These are phyloP conservation scores for Tulasnella sp. DNA, from an alignment of 768 basidiomycete species.

Conservation along the genomic window DNA sequence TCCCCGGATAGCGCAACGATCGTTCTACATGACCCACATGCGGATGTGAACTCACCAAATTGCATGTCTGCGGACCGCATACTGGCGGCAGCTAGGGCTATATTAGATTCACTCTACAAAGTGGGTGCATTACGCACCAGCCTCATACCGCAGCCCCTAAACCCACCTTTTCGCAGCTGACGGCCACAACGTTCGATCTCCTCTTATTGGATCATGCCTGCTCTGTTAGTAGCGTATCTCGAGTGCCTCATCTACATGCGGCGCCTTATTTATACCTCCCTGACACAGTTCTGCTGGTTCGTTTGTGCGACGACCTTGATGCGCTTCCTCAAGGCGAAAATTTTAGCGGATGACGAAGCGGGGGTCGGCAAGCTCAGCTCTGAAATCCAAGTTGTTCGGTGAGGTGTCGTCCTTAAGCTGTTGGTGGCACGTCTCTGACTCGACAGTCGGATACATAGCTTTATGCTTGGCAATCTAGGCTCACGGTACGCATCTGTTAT, in stretches of 20 bases:
- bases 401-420: slow-evolving; percentile 18
- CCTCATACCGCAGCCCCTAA: too few relatives aligned
- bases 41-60: slow-evolving; percentile 42
- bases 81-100: slow-evolving; percentile 50
- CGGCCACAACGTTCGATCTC: slow-evolving; percentile 62
- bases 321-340: slow-evolving; percentile 53
- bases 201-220: slow-evolving; percentile 60
- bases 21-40: slow-evolving; percentile 66
- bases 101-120: slow-evolving; percentile 54
- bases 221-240: slow-evolving; percentile 39
- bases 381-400: slow-evolving; percentile 64
- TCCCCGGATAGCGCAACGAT: slow-evolving; percentile 47
- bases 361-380: slow-evolving; percentile 47
- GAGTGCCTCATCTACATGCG: background rate
- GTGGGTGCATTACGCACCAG: slow-evolving; percentile 23
- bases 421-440: background rate
- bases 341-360: slow-evolving; percentile 43
- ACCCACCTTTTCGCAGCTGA: slow-evolving; percentile 17
- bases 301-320: slow-evolving; percentile 52
- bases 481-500: background rate
- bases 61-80: slow-evolving; percentile 63
- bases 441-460: background rate
- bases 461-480: slow-evolving; percentile 12
- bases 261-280: background rate
- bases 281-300: slow-evolving; percentile 56